phyloP scores from a whole-genome alignment of 2,329 filamentous ascomycete genomes.

The Exutisphaerella laricina region DNA sequence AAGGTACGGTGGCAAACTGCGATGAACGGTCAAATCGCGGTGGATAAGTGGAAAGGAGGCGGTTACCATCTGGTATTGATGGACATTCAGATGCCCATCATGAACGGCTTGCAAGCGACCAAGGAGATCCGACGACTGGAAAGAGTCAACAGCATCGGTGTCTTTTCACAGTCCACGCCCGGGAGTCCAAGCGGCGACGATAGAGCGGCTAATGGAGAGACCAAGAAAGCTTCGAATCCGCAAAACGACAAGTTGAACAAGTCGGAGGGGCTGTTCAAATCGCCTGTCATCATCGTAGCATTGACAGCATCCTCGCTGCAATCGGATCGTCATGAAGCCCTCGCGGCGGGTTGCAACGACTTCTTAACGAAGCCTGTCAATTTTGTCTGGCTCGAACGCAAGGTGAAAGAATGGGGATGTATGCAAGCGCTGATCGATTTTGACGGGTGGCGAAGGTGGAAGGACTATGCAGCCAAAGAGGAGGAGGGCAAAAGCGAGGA shows the following conservation, averaged over 20 bases:
- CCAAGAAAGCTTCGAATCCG: conserved; percentile 42
- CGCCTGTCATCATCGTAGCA: conserved; percentile 94
- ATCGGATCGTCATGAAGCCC: conserved; percentile 88
- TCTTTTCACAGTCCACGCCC: conserved; percentile 55
- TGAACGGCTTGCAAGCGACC: conserved; percentile 92
- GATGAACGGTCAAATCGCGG: conserved; percentile 88
- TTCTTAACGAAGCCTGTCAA: conserved; percentile 96
- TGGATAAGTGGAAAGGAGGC: conserved; percentile 84
- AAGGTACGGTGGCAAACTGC: conserved; percentile 98
- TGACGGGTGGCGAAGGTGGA: conserved; percentile 97
- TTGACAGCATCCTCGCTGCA: conserved; percentile 91
- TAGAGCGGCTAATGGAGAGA: conserved; percentile 35
- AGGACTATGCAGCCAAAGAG: conserved; percentile 57
- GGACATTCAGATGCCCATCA: conserved; percentile 96
- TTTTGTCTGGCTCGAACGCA: conserved; percentile 93
- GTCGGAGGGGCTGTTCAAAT: conserved; percentile 70
- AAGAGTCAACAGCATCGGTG: conserved; percentile 83
- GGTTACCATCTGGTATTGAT: conserved; percentile 96
- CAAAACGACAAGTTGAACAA: conserved; percentile 66
- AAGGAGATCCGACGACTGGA: conserved; percentile 90
- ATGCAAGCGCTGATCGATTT: conserved; percentile 99
- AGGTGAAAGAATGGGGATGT: conserved; percentile 99
- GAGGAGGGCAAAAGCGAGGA: conserved; percentile 34
- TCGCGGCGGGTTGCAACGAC: conserved; percentile 95
- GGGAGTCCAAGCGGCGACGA: conserved; percentile 40